Percentiles rank a stretch among this genome's conserved stretches.
Evolutionary conservation across 352 stramenopile genomes (phyloP).

Genomic region (Phytophthora ramorum): DNA sequence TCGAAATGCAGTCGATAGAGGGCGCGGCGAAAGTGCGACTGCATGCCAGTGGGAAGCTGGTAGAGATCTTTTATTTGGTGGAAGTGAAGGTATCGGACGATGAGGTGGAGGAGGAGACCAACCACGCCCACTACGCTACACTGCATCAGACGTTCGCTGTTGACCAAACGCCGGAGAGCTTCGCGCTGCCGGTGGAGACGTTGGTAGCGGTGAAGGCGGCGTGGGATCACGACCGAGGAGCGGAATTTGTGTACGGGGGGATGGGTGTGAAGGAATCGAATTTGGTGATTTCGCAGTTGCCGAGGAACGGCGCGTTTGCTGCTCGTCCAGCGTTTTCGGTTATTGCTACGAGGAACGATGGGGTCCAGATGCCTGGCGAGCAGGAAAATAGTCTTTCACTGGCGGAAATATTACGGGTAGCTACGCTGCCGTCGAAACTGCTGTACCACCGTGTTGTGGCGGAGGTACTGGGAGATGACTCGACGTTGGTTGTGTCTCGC

Average conservation of each 20-base stretch:
- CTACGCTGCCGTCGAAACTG: slow-evolving; percentile 43
- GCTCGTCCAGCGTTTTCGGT: slow-evolving; percentile 56
- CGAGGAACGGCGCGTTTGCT: slow-evolving; percentile 49
- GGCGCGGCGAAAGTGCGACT: slow-evolving; percentile 54
- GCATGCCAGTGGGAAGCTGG: slow-evolving; percentile 43
- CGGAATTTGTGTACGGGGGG: slow-evolving; percentile 35
- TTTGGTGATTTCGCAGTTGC: slow-evolving; percentile 31
- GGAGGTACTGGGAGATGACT: slow-evolving; percentile 42
- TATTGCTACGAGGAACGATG: slow-evolving; percentile 34
- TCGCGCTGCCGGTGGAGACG: slow-evolving; percentile 47
- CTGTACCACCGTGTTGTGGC: slow-evolving; percentile 51
- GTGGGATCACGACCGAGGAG: slow-evolving; percentile 24
- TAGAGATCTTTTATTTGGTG: slow-evolving; percentile 45
- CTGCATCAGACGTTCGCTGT: slow-evolving; percentile 55
- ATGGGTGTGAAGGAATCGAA: slow-evolving; percentile 2
- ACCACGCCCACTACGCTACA: slow-evolving; percentile 45
- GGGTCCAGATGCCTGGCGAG: slow-evolving; percentile 1
- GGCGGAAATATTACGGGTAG: slow-evolving; percentile 51
- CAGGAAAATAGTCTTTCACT: slow-evolving; percentile 29
- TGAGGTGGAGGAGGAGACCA: slow-evolving; percentile 14
- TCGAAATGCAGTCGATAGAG: slow-evolving; percentile 77
- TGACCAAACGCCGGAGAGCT: slow-evolving; percentile 36
- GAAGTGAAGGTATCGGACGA: slow-evolving; percentile 42
- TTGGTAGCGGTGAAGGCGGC: slow-evolving; percentile 41
- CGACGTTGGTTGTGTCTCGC: slow-evolving; percentile 42